A percentile compares a stretch with the other conserved stretches of the same genome.
phyloP scores from a whole-genome alignment of 2,329 filamentous ascomycete species.

The Juglanconis juglandina region DNA sequence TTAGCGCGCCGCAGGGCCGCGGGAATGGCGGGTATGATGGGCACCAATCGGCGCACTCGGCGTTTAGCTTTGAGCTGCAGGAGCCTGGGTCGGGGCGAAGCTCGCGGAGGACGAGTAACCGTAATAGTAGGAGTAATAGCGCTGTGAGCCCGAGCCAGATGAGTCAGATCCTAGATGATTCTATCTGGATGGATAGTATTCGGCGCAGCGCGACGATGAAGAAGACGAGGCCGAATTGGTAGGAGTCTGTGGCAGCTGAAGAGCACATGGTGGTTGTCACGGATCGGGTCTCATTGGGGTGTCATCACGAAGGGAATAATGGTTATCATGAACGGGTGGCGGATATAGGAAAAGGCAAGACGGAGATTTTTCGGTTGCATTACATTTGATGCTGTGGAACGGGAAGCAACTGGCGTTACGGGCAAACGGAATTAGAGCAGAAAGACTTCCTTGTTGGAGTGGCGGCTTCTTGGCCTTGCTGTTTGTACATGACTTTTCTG shows the following conservation, averaged over 20 bases:
- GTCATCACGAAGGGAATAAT: neutral
- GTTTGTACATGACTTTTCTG: neutral
- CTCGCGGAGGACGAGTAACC: slow-evolving; percentile 25
- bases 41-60: slow-evolving; percentile 45
- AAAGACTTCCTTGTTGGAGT: neutral
- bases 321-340: neutral
- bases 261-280: slow-evolving; percentile 9
- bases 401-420: neutral
- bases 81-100: slow-evolving; percentile 35
- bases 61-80: slow-evolving; percentile 58
- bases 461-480: neutral
- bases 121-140: slow-evolving; percentile 61
- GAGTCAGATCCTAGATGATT: slow-evolving; percentile 81
- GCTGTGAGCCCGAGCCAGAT: slow-evolving; percentile 73
- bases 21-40: slow-evolving; percentile 21
- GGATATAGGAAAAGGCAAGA: neutral
- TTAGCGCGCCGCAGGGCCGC: slow-evolving; percentile 48
- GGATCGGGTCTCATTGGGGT: neutral
- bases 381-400: neutral
- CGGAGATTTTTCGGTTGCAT: neutral
- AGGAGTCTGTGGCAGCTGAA: slow-evolving; percentile 1
- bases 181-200: slow-evolving; percentile 90
- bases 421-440: neutral
- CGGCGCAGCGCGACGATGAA: slow-evolving; percentile 75
- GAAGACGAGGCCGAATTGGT: slow-evolving; percentile 25